Percentiles rank a stretch among this genome's conserved stretches.
Evolutionary conservation across 257 asterid species (phyloP).

Genomic region (Mentha longifolia): DNA sequence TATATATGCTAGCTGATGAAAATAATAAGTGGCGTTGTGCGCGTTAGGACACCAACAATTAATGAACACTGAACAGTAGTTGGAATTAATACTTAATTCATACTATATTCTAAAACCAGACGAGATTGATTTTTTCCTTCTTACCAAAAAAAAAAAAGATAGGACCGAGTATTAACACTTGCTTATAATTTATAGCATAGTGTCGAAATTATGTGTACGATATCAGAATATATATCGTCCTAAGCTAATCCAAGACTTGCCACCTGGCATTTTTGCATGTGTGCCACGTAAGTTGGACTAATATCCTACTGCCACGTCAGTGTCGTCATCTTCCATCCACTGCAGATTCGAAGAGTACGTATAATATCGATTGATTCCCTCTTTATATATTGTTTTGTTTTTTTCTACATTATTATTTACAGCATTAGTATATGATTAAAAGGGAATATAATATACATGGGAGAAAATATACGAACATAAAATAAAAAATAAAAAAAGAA

Average conservation of each 20-base stretch:
- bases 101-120: neutral
- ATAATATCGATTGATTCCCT: neutral
- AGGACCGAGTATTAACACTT: neutral
- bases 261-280: conserved; percentile 40
- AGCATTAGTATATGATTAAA: neutral
- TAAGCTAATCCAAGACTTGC: neutral
- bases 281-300: conserved; percentile 28
- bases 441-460: neutral
- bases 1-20: neutral
- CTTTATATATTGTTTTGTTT: neutral
- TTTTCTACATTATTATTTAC: neutral
- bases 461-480: neutral
- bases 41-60: neutral
- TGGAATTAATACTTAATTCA: neutral
- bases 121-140: too few species aligned
- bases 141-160: too few species aligned
- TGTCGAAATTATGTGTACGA: neutral
- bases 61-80: neutral
- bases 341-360: neutral
- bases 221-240: too few species aligned
- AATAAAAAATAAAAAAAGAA: neutral
- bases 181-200: too few species aligned
- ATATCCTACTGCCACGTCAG: conserved; percentile 23
- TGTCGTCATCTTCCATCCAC: neutral
- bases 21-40: neutral